These are phyloP conservation scores for Wickerhamiella spandovensis DNA, from an alignment of 805 yeast species.

Conservation along the genomic window DNA sequence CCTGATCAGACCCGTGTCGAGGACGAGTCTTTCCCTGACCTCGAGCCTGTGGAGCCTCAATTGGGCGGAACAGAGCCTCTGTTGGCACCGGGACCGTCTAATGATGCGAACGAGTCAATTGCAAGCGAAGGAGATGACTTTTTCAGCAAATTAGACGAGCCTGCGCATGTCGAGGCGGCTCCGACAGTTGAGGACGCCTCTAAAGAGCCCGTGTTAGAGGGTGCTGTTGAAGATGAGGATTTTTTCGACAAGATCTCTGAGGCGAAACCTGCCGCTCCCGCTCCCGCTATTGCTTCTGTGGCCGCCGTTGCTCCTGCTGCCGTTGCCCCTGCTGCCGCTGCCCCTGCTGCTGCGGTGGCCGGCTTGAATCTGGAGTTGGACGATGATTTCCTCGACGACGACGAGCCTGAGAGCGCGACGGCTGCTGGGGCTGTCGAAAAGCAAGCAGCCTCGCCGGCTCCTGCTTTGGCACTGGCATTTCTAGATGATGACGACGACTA, in stretches of 20 bases:
- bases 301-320: too few species aligned
- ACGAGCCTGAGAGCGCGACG: constrained; percentile 4
- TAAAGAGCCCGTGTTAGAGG: neutral
- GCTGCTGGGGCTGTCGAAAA: constrained; percentile 2
- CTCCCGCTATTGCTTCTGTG: too few species aligned
- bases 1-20: neutral
- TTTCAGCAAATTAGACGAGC: constrained; percentile 4
- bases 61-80: neutral
- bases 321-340: too few species aligned
- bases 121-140: constrained; percentile 3
- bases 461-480: constrained; percentile 17
- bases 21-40: neutral
- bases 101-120: neutral
- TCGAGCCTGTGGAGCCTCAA: neutral
- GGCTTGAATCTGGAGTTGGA: constrained; percentile 10
- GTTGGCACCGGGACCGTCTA: neutral
- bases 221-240: constrained; percentile 1
- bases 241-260: constrained; percentile 1
- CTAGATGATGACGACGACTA: constrained; percentile 25
- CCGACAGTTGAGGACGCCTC: too few species aligned
- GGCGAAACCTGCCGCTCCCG: neutral
- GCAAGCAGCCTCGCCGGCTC: neutral
- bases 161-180: neutral
- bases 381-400: constrained; percentile 17
- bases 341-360: neutral